These are phyloP conservation scores for Chlamydomonas incerta DNA, from an alignment of 139 green algal species.

Conservation along the genomic window DNA sequence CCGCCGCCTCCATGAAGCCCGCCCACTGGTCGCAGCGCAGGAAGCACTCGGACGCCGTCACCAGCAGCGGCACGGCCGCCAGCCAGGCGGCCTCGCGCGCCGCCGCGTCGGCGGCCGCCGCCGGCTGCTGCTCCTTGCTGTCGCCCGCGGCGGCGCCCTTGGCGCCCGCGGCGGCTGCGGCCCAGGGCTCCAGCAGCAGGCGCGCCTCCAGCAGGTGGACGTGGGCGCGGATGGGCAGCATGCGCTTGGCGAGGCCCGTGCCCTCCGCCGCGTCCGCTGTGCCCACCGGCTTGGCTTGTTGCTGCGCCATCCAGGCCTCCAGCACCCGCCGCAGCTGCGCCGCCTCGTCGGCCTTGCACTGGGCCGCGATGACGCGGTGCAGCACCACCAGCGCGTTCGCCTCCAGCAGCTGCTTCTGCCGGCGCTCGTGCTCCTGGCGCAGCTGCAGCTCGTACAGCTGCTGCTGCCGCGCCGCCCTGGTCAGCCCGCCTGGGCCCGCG, in stretches of 20 bases:
- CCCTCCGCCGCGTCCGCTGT: background rate
- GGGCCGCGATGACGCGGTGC: no score
- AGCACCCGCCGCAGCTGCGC: no score
- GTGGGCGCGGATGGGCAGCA: slow-evolving; percentile 17
- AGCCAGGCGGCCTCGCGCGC: background rate
- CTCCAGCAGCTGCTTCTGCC: no score
- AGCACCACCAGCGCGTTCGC: no score
- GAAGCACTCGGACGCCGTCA: slow-evolving; percentile 5
- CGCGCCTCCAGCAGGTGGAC: slow-evolving; percentile 20
- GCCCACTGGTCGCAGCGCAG: background rate
- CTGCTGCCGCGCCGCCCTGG: no score
- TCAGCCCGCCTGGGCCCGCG: no score
- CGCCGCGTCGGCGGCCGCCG: background rate
- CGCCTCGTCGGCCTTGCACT: no score
- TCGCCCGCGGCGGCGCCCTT: background rate
- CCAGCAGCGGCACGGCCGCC: background rate
- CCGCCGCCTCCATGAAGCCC: slow-evolving; percentile 2
- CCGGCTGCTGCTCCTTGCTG: background rate
- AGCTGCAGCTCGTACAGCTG: no score
- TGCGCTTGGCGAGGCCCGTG: no score
- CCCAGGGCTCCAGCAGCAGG: slow-evolving; percentile 18
- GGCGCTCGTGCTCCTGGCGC: no score
- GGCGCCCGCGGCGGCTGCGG: background rate
- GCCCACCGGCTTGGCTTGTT: background rate
- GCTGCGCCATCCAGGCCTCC: background rate